Conservation (phyloP, 2,329 filamentous ascomycete genomes). For the Trichoderma breve region DNA sequence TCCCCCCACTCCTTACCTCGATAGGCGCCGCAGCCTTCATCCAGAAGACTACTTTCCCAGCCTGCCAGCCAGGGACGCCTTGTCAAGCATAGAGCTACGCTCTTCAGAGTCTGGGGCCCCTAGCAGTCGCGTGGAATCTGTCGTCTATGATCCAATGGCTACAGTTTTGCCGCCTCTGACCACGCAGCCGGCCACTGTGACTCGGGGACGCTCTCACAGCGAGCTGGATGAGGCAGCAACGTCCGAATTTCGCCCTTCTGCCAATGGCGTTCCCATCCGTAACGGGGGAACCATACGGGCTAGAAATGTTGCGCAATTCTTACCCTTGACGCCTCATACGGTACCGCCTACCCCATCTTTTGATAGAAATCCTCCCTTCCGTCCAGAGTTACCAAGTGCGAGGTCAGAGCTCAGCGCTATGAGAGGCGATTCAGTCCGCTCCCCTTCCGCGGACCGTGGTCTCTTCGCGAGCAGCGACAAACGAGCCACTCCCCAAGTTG, state of each 20-base stretch:
- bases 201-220: slow-evolving; percentile 30
- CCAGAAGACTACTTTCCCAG: slow-evolving; percentile 54
- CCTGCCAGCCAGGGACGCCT: slow-evolving; percentile 35
- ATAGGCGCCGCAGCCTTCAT: slow-evolving; percentile 53
- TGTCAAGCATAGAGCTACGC: slow-evolving; percentile 25
- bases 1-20: slow-evolving; percentile 51
- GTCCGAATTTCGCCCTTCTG: slow-evolving; percentile 27
- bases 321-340: slow-evolving; percentile 39
- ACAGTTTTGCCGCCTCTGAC: slow-evolving; percentile 37
- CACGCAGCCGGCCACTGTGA: background rate
- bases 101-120: slow-evolving; percentile 29
- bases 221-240: slow-evolving; percentile 27
- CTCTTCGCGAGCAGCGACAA: slow-evolving; percentile 60
- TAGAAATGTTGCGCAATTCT: slow-evolving; percentile 42
- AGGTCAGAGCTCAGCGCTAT: slow-evolving; percentile 37
- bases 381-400: slow-evolving; percentile 44
- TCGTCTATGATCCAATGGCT: slow-evolving; percentile 41
- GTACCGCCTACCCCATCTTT: slow-evolving; percentile 39
- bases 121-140: slow-evolving; percentile 28
- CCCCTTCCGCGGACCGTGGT: slow-evolving; percentile 63
- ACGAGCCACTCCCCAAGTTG: slow-evolving; percentile 62
- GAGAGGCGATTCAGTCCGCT: slow-evolving; percentile 46
- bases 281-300: slow-evolving; percentile 46
- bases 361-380: slow-evolving; percentile 34
- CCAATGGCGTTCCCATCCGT: slow-evolving; percentile 34